A percentile compares a stretch with the other conserved stretches of the same genome.
phyloP scores from a whole-genome alignment of 2,329 filamentous ascomycete species.

The Incumbomyces delicatus region DNA sequence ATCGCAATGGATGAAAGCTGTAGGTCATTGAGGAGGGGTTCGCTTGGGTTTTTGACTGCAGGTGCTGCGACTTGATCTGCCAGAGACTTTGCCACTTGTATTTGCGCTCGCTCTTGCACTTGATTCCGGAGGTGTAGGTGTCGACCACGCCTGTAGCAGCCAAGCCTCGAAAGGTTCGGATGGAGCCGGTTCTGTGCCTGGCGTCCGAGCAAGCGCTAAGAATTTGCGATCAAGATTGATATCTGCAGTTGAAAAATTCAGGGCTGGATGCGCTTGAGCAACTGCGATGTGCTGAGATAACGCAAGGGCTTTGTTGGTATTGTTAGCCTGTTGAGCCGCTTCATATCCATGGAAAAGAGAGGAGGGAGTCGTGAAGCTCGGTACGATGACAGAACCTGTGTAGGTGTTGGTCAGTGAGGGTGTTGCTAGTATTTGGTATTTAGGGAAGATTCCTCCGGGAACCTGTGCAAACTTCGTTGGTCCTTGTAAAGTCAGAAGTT shows the following conservation, averaged over 20 bases:
- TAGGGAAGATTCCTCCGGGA: too few relatives aligned
- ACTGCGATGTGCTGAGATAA: background rate
- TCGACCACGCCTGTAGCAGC: background rate
- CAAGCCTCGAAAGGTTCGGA: slow-evolving; percentile 1
- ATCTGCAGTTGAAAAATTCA: background rate
- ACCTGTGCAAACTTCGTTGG: too few relatives aligned
- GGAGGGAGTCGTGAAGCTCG: background rate
- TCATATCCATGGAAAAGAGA: background rate
- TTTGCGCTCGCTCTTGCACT: background rate
- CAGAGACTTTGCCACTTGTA: background rate
- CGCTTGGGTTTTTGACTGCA: too few relatives aligned
- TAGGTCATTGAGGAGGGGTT: too few relatives aligned
- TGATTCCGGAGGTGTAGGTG: background rate
- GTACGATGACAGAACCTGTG: background rate
- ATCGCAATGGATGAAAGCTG: too few relatives aligned
- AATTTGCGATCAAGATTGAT: slow-evolving; percentile 1
- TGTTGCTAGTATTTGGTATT: too few relatives aligned
- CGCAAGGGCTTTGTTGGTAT: background rate
- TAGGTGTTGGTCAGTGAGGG: too few relatives aligned
- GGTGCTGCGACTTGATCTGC: background rate
- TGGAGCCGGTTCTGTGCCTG: background rate
- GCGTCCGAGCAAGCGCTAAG: background rate
- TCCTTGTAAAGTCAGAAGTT: too few relatives aligned
- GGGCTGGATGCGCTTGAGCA: background rate
- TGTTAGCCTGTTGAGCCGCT: background rate